Evolutionary conservation across 169 alveolate species (phyloP).

Genomic region (Plasmodium ovale): DNA sequence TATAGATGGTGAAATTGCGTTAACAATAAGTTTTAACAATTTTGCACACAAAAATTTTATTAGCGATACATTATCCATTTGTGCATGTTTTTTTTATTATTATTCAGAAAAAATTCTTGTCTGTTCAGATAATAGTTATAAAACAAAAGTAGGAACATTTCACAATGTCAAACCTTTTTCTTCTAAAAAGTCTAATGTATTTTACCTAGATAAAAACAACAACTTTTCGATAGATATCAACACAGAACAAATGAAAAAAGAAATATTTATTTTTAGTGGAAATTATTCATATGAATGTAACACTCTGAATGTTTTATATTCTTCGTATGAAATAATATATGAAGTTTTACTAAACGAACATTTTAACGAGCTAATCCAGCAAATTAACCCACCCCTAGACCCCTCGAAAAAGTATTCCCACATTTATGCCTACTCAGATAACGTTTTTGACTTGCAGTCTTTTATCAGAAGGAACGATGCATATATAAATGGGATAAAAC

Average conservation of each 20-base stretch:
- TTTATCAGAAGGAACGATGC: background rate
- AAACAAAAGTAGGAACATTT: background rate
- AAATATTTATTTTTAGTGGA: conserved; percentile 12
- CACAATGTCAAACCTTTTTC: background rate
- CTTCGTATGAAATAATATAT: background rate
- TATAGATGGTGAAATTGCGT: conserved; percentile 44
- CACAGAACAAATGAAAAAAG: background rate
- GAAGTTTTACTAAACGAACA: background rate
- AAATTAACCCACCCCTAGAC: conserved; percentile 8
- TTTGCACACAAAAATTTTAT: background rate
- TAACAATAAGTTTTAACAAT: conserved; percentile 24
- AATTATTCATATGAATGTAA: conserved; percentile 40
- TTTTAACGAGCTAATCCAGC: background rate
- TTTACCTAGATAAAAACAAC: conserved; percentile 2
- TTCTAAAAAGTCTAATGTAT: background rate
- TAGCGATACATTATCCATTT: conserved; percentile 2
- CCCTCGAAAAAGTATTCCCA: background rate
- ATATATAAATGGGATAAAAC: background rate
- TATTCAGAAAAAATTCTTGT: background rate
- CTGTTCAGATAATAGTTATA: background rate
- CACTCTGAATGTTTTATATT: background rate
- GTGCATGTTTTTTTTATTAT: conserved; percentile 58
- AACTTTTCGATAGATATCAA: background rate
- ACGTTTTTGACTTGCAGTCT: conserved; percentile 6
- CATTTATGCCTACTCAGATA: conserved; percentile 20